Base-by-base conservation (phyloP, 1,139 yeast genomes). In the Magnusiomyces tetraspermus region DNA sequence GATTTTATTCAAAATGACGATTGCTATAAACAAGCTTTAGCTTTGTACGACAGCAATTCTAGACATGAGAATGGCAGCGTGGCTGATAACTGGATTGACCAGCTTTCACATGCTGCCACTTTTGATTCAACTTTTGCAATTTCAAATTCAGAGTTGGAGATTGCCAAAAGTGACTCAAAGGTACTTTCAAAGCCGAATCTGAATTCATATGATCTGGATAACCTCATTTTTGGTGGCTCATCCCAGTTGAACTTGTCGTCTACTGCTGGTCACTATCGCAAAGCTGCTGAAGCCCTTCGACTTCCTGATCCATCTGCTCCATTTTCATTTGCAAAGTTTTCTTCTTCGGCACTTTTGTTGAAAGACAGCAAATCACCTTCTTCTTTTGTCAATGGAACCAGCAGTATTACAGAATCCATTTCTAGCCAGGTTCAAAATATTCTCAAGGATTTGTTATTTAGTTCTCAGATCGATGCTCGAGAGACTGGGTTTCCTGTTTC, bases 171-270 rank as follows among this genome's bases (percentile, higher is more conserved):
- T 26, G 28, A 2, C 2, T 22, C 17, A 30, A 17, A 15, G 17
- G 5, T 38, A 3, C 8, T 6, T 19, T 5, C 22, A 38, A 38
- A 19, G 42, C 5, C 42, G 5, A 37, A 42, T 3, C 52, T 71
- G 28, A 62, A 64, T n/a, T 58, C 67, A 3, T 63, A 64, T 21
- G 67, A 61, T 55, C 70, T 79, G 40, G 84, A 82, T 62, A 73
- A 75, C 15, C 59, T 78, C 15, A 67, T 86, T 36, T 85, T 83
- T 63, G 75, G 79, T 1, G 79, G 77, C 2, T 71, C 56, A 3
- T 42, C 53, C 3, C 48, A 62, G 15, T 54, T 63, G 24, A 54
- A 59, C 36, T 44, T 53, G 8, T 57, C 58, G 19, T 52, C 55
- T n/a, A 46, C 51, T 4, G 51, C 57, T 36, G 58, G 57, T 5